Evolutionary conservation across 2,329 filamentous ascomycete genomes (phyloP), one percentile per base, ranked within the genome.

Genomic region (Pseudogymnoascus sp.): DNA sequence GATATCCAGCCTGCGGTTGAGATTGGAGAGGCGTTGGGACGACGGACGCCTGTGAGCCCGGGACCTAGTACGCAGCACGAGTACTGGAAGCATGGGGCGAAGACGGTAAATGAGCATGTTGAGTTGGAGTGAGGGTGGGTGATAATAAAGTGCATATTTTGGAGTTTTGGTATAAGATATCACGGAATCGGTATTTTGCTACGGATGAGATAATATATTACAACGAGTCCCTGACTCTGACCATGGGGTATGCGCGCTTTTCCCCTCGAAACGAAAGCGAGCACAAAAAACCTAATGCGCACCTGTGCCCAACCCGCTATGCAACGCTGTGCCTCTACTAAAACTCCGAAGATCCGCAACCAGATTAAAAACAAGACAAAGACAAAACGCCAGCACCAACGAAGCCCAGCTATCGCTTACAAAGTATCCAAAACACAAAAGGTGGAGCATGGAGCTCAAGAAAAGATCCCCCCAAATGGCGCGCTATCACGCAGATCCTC

Each of bases 401-500:
- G 28, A 50, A 14, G 21, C 10, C 38, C 25, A 46, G 21, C 23
- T 50, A 44, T 36, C 40, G 23, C 38, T 40, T 34, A 28, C 16
- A 60, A 60, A 44, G 50, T 60, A 44, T 53, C 50, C 37, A 37
- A 28, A 31, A 44, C 23, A 21, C 14, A 37, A 36, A 60, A 12
- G 42, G 36, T 42, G n/a, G 36, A 36, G 44, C 46, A 64, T 66
- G 67, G 53, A 64, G 62, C 59, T 65, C 60, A 84, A 66, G 77
- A 80, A 64, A 85, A 75, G 5, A 81, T 82, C 5, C 86, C 74
- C 5, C 86, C 87, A 77, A 91, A 91, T 0, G 91, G 89, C 56
- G 89, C 87, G 68, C 86, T 89, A 73, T 90, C 90, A 67, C 88
- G 86, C 69, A 97, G 77, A 75, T 97, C 91, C 73, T 68, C 69